Evolutionary conservation across 2,329 filamentous ascomycete species (phyloP), one percentile per base, ranked within the genome.

Genomic region (Hansfordia pulvinata): DNA sequence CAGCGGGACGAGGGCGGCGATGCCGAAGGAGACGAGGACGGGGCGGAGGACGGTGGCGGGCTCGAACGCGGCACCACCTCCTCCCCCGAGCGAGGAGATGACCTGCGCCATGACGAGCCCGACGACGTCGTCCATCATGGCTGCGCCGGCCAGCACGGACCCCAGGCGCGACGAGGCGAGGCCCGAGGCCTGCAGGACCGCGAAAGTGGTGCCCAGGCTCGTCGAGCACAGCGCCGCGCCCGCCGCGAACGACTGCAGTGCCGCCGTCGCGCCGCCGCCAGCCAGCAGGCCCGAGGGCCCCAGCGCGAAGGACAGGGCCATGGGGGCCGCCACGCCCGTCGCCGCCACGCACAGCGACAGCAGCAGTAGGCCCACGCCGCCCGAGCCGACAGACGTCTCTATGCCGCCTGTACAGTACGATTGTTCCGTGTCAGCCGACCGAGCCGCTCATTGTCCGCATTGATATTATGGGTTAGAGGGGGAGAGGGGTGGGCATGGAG

Each of bases 51-150:
- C 41, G 1, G 52, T 52, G 2, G 44, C 28, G 1, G 56, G 50
- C 5, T 44, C 30, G 17, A 44, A 38, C 4, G 19, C 40, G 17
- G 4, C 32, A 3, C 20, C 24, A 10, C n/a, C 27, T 6, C 29
- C 21, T n/a, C 12, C 20, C 7, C 33, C 28, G 23, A 34, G 37
- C 24, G 73, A 75, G 0, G 76, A 68, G 13, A 90, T 76, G 23
- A 88, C 64, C 36, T 82, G 70, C 1, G 84, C 76, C 69, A 88
- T 78, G 6, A 86, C 69, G 8, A 88, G 53, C 0, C 79, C 80
- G 2, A 81, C 65, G 0, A 88, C 74, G 50, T 90, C 81, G 43
- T 90, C 82, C 53, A 90, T 69, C 69, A 90, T 81, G 1, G 81
- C 82, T 1, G 79, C 80, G 31, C 69, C 75, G 3, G 69, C 69